Percentiles rank a stretch among this genome's conserved stretches.
Conservation (phyloP, 2,329 filamentous ascomycete genomes). For the Cladorrhinum sp. region DNA sequence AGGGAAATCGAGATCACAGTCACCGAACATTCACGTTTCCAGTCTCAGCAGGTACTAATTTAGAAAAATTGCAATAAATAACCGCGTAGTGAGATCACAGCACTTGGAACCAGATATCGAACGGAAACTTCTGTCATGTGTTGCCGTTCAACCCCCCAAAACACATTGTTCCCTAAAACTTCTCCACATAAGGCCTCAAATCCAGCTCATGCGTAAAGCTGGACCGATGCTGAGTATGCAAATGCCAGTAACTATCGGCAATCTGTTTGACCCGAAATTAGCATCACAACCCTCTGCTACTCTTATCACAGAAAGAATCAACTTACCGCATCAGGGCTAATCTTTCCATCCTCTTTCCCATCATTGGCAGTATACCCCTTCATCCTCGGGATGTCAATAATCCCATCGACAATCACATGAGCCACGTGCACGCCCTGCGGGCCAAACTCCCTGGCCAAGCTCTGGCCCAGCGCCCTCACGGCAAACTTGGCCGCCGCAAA, state of each 20-base stretch:
- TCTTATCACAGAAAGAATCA: not conserved
- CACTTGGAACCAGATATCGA: no score
- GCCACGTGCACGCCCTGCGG: constrained; percentile 80
- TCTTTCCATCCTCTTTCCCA: constrained; percentile 57
- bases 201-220: constrained; percentile 82
- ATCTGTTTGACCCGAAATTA: constrained; percentile 51
- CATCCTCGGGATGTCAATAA: constrained; percentile 76
- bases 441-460: constrained; percentile 77
- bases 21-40: no score
- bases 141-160: not conserved
- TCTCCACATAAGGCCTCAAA: constrained; percentile 76
- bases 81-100: no score
- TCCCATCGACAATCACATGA: constrained; percentile 78
- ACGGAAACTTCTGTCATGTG: no score
- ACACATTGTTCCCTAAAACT: constrained; percentile 55
- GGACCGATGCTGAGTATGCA: constrained; percentile 77
- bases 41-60: no score
- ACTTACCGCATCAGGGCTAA: constrained; percentile 71
- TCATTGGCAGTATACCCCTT: constrained; percentile 49
- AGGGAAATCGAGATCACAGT: no score
- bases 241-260: constrained; percentile 79
- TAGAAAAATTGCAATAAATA: no score
- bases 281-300: not conserved
- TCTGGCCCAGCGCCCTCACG: constrained; percentile 69
- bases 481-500: constrained; percentile 84